Conservation (phyloP, 305 asterid species). For the Fraxinus dipetala region DNA sequence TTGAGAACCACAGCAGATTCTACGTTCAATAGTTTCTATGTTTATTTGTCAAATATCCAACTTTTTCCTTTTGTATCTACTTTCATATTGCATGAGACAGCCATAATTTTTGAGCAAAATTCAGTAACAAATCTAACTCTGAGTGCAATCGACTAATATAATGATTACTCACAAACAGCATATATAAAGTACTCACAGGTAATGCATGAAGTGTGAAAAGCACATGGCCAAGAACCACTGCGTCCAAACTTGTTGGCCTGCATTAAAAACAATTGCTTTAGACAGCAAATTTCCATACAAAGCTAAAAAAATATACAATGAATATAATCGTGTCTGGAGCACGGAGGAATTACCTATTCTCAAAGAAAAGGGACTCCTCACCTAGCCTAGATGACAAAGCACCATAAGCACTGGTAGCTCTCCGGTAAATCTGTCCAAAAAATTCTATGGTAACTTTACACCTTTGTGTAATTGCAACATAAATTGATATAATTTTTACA, state of each 20-base stretch:
- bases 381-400: conserved; percentile 75
- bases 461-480: background rate
- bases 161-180: background rate
- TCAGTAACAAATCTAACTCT: conserved; percentile 4
- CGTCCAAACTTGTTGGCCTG: conserved; percentile 96
- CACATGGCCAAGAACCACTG: conserved; percentile 69
- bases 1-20: background rate
- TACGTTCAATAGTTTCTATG: background rate
- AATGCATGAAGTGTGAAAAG: conserved; percentile 75
- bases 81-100: background rate
- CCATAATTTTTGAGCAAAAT: background rate
- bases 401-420: conserved; percentile 59
- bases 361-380: conserved; percentile 63
- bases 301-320: background rate
- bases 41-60: background rate
- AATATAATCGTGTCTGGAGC: background rate
- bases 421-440: conserved; percentile 63
- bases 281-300: conserved; percentile 10
- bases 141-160: background rate
- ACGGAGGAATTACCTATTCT: conserved; percentile 47
- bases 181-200: conserved; percentile 65
- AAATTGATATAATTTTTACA: background rate
- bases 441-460: background rate
- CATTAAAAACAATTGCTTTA: conserved; percentile 25
- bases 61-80: background rate